A percentile compares a stretch with the other conserved stretches of the same genome.
Evolutionary conservation across 139 green algal species (phyloP).

Genomic region (Pseudopediastrum boryanum): DNA sequence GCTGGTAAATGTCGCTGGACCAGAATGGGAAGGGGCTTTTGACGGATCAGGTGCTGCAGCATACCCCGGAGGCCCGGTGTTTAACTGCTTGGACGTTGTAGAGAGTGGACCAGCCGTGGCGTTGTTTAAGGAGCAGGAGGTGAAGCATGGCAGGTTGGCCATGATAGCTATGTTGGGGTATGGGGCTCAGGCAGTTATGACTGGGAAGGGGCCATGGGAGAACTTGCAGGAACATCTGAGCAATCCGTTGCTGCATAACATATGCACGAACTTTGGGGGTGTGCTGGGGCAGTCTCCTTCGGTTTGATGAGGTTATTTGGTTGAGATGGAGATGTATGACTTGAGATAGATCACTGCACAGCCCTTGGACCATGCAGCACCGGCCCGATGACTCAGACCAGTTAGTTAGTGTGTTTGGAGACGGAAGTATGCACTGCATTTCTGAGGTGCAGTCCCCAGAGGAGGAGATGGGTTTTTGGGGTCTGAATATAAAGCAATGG

Average conservation of each 20-base stretch:
- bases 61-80: slow-evolving; percentile 75
- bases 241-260: slow-evolving; percentile 63
- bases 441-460: neutral
- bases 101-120: slow-evolving; percentile 10
- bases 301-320: neutral
- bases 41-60: slow-evolving; percentile 47
- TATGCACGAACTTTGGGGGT: slow-evolving; percentile 44
- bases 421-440: neutral
- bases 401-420: neutral
- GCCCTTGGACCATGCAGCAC: neutral
- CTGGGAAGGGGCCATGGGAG: slow-evolving; percentile 62
- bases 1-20: slow-evolving; percentile 60
- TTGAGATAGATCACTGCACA: neutral
- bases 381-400: neutral
- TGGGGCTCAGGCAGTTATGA: slow-evolving; percentile 58
- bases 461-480: neutral
- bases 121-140: slow-evolving; percentile 58
- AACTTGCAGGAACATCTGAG: slow-evolving; percentile 55
- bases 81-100: slow-evolving; percentile 65
- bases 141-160: slow-evolving; percentile 82
- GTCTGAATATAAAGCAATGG: neutral
- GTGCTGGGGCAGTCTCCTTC: neutral
- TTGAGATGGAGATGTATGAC: neutral
- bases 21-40: slow-evolving; percentile 39
- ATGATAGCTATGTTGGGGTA: slow-evolving; percentile 75